A percentile compares a stretch with the other conserved stretches of the same genome.
phyloP scores from a whole-genome alignment of 2,329 filamentous ascomycete genomes.

The Aureobasidium sp. region DNA sequence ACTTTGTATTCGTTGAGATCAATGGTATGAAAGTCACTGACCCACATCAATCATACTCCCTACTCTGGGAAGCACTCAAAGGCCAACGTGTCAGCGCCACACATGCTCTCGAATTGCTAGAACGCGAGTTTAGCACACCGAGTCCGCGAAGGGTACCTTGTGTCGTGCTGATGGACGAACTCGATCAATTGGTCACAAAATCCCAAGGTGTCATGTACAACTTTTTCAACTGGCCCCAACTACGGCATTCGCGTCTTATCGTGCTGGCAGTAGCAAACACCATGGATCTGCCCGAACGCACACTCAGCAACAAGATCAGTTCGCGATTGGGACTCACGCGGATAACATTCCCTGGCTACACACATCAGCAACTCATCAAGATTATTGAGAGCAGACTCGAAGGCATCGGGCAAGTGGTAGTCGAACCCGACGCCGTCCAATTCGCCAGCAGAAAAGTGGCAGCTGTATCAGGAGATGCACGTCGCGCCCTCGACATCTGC shows the following conservation, averaged over 20 bases:
- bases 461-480: conserved; percentile 87
- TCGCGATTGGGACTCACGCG: conserved; percentile 75
- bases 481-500: conserved; percentile 90
- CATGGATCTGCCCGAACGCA: conserved; percentile 95
- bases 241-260: conserved; percentile 85
- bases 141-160: conserved; percentile 87
- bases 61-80: conserved; percentile 93
- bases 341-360: conserved; percentile 96
- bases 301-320: conserved; percentile 96
- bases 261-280: conserved; percentile 97
- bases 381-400: conserved; percentile 93
- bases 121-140: conserved; percentile 86
- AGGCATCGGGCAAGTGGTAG: conserved; percentile 73
- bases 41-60: conserved; percentile 87
- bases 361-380: conserved; percentile 91
- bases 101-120: conserved; percentile 82
- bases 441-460: conserved; percentile 96
- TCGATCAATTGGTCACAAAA: conserved; percentile 94
- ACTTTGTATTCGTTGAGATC: conserved; percentile 98
- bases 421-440: conserved; percentile 87
- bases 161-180: conserved; percentile 95
- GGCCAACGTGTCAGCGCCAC: conserved; percentile 86
- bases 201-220: conserved; percentile 99
- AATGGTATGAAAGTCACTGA: conserved; percentile 99
- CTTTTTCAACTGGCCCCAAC: conserved; percentile 97